Percentiles rank a stretch among this genome's conserved stretches.
phyloP scores from a whole-genome alignment of 495 filamentous ascomycete species.

The Penicillium macrosclerotiorum region DNA sequence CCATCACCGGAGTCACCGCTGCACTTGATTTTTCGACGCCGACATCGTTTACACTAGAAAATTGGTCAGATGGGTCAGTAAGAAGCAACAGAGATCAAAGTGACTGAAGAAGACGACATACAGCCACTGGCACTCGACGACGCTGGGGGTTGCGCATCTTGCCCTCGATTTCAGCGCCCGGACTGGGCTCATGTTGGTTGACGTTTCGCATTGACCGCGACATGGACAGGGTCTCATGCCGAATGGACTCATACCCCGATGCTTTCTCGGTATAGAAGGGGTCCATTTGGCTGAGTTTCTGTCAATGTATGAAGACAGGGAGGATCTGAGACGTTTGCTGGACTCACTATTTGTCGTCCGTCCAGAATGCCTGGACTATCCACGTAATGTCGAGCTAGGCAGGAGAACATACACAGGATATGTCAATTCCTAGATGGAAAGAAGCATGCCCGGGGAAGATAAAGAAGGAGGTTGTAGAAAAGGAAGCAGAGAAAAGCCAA shows the following conservation, averaged over 20 bases:
- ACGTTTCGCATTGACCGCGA: conserved; percentile 26
- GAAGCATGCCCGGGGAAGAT: conserved; percentile 7
- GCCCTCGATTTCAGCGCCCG: conserved; percentile 26
- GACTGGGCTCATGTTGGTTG: conserved; percentile 27
- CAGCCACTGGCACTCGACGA: conserved; percentile 65
- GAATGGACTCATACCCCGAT: conserved; percentile 20
- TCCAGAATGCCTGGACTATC: not conserved
- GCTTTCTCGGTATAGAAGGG: conserved; percentile 33
- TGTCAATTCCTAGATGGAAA: conserved; percentile 4
- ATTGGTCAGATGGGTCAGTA: not conserved
- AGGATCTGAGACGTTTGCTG: not conserved
- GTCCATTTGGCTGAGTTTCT: conserved; percentile 25
- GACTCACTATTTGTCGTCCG: not conserved
- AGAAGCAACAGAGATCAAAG: not conserved
- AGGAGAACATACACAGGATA: not conserved
- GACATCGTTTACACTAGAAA: conserved; percentile 92
- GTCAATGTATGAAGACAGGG: not conserved
- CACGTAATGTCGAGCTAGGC: not conserved
- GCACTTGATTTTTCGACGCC: conserved; percentile 94
- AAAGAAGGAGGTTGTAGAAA: conserved; percentile 13
- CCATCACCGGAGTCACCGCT: conserved; percentile 80
- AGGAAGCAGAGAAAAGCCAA: too few species aligned
- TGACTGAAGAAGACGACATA: conserved; percentile 41
- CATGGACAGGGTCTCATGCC: conserved; percentile 23
- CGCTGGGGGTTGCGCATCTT: conserved; percentile 37